Base-by-base conservation (phyloP, 345 rosid genomes). In the Eucalyptus coolabah region DNA sequence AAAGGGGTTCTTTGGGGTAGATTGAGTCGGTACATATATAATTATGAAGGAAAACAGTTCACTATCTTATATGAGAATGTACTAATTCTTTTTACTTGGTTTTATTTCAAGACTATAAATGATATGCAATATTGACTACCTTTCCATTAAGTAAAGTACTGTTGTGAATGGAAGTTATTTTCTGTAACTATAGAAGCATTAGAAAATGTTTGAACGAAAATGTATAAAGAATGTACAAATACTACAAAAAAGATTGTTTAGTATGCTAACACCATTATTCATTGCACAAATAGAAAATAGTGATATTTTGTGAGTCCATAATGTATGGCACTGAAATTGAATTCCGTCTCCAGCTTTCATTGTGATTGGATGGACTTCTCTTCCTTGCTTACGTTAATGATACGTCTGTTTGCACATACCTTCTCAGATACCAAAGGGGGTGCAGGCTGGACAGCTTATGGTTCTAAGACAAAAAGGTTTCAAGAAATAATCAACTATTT, bases 381-480 rank as follows among this genome's bases (percentile, higher is more conserved):
- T 67, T n/a, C 77, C 40, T 67, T 63, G 34, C 2, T 63, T 30
- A 63, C 3, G 0, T 21, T 67, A 67, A 67, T n/a, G 12, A 67
- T 60, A 15, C 3, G 21, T 30, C 40, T 82, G 60, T 88, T 86
- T 89, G 86, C 51, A 81, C 86, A 92, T 87, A 85, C 51, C 87
- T 32, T 92, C 86, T 90, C 95, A 96, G 99, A 94, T 96, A 94
- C 98, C 99, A 17, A 92, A 93, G 90, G 97, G 99, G 42, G 96
- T 93, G 91, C 99, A 96, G 91, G 98, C 93, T 90, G 99, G 97
- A 86, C 95, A 98, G 88, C 93, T 94, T 88, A 49, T 95, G 91
- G 93, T 93, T 87, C 93, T 67, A 67, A 95, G 97, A 94, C 96
- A 97, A 89, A 95, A 96, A 96, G 99, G 99, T 53, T 53, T 67